phyloP scores from a whole-genome alignment of 2,329 filamentous ascomycete species.

The Lasiodiplodia hormozganensis region DNA sequence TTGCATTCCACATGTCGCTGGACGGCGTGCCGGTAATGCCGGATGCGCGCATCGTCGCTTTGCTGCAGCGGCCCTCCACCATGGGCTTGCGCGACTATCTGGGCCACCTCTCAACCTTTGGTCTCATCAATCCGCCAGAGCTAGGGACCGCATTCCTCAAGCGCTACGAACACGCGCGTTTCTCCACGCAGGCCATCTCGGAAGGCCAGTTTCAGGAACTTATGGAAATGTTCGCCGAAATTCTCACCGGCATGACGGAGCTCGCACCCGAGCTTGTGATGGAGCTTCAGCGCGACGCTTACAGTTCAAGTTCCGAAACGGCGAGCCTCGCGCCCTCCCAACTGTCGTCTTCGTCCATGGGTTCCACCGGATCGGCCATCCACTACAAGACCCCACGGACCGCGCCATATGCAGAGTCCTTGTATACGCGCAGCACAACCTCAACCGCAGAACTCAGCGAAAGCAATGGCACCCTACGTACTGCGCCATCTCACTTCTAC shows the following conservation, averaged over 20 bases:
- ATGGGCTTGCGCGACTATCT: slow-evolving; percentile 85
- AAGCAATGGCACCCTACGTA: slow-evolving; percentile 23
- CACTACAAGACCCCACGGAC: slow-evolving; percentile 41
- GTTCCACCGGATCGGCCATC: slow-evolving; percentile 37
- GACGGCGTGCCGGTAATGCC: slow-evolving; percentile 52
- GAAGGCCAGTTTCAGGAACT: slow-evolving; percentile 76
- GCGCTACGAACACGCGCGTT: slow-evolving; percentile 84
- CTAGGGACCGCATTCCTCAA: slow-evolving; percentile 68
- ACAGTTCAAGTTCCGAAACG: slow-evolving; percentile 39
- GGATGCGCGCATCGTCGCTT: slow-evolving; percentile 70
- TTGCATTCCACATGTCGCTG: slow-evolving; percentile 34
- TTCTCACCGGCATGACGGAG: slow-evolving; percentile 77
- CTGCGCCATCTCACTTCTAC: slow-evolving; percentile 17
- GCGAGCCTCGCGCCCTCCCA: slow-evolving; percentile 44
- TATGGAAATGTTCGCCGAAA: slow-evolving; percentile 83
- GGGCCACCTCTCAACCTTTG: slow-evolving; percentile 70
- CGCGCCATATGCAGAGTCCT: slow-evolving; percentile 28
- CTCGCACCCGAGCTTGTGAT: slow-evolving; percentile 64
- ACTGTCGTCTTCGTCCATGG: slow-evolving; percentile 32
- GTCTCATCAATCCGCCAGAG: slow-evolving; percentile 64
- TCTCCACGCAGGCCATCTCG: slow-evolving; percentile 73
- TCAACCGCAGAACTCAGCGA: slow-evolving; percentile 23
- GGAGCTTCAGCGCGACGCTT: slow-evolving; percentile 41
- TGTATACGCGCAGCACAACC: slow-evolving; percentile 28
- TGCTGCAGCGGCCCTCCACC: slow-evolving; percentile 72